Conservation (phyloP, 192 early-diverging fungal genomes). For the Backusella morwellensis region DNA sequence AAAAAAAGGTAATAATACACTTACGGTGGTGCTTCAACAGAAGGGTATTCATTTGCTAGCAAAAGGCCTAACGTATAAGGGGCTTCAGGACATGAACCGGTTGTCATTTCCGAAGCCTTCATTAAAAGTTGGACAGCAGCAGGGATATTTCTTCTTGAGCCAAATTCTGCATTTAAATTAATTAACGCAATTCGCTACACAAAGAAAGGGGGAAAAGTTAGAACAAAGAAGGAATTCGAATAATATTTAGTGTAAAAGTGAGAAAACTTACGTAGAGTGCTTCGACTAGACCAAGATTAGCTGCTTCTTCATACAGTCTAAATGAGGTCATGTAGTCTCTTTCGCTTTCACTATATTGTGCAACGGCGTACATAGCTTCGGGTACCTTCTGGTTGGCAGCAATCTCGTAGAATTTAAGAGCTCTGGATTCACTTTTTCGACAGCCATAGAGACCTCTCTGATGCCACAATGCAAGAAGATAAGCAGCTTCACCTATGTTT, state of each 20-base stretch:
- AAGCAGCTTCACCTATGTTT: conserved; percentile 68
- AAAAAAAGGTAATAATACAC: neutral
- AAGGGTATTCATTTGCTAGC: conserved; percentile 59
- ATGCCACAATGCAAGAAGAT: conserved; percentile 67
- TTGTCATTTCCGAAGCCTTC: conserved; percentile 70
- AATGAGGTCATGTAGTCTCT: conserved; percentile 55
- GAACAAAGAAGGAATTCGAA: neutral
- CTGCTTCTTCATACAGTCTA: conserved; percentile 52
- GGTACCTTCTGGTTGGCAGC: conserved; percentile 64
- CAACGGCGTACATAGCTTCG: conserved; percentile 65
- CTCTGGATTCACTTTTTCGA: conserved; percentile 49
- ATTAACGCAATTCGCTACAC: conserved; percentile 73
- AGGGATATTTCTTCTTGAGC: conserved; percentile 62
- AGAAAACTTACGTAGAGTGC: conserved; percentile 57
- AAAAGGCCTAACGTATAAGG: conserved; percentile 78
- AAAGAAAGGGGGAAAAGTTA: neutral
- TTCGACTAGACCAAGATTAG: conserved; percentile 57
- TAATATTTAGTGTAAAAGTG: neutral
- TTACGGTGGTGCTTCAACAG: conserved; percentile 47
- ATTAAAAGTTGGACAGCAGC: conserved; percentile 81
- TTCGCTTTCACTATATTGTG: conserved; percentile 53
- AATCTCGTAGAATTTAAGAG: conserved; percentile 55
- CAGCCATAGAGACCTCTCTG: conserved; percentile 53
- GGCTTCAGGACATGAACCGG: conserved; percentile 69
- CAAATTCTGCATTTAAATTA: conserved; percentile 70